These are phyloP conservation scores for Arthroderma uncinatum DNA, from an alignment of 2,329 filamentous ascomycete genomes.

Conservation along the genomic window DNA sequence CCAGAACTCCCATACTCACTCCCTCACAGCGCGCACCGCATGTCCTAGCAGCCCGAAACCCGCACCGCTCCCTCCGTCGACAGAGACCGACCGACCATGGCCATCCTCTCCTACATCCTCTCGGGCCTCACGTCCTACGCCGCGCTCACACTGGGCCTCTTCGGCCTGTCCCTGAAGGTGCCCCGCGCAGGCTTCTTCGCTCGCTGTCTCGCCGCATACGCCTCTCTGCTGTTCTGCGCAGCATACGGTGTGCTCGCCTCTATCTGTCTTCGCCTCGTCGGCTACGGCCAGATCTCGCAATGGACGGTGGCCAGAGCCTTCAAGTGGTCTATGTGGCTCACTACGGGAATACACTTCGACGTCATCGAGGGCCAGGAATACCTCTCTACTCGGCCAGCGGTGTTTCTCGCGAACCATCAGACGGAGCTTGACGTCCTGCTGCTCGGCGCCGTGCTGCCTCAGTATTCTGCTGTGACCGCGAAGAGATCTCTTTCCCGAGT, in stretches of 20 bases:
- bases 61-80: neutral
- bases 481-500: conserved; percentile 71
- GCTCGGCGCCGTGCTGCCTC: conserved; percentile 79
- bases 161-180: conserved; percentile 33
- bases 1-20: neutral
- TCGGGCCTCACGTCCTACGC: conserved; percentile 55
- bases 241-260: conserved; percentile 66
- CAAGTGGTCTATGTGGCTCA: conserved; percentile 62
- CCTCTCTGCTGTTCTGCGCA: conserved; percentile 41
- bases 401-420: conserved; percentile 93
- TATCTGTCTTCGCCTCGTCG: conserved; percentile 57
- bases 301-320: conserved; percentile 74
- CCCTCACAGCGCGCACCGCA: neutral
- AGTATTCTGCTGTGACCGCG: conserved; percentile 83
- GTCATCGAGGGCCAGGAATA: conserved; percentile 55
- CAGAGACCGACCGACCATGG: conserved; percentile 38
- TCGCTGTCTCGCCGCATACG: conserved; percentile 38
- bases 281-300: conserved; percentile 67
- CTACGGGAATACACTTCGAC: conserved; percentile 67
- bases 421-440: conserved; percentile 89
- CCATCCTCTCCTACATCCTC: conserved; percentile 48
- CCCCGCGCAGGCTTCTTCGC: conserved; percentile 37
- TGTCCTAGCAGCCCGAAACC: neutral
- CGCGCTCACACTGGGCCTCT: conserved; percentile 43
- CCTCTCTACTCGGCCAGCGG: conserved; percentile 63